phyloP scores from a whole-genome alignment of 2,329 filamentous ascomycete species.

The Hymenoscyphus albidus region DNA sequence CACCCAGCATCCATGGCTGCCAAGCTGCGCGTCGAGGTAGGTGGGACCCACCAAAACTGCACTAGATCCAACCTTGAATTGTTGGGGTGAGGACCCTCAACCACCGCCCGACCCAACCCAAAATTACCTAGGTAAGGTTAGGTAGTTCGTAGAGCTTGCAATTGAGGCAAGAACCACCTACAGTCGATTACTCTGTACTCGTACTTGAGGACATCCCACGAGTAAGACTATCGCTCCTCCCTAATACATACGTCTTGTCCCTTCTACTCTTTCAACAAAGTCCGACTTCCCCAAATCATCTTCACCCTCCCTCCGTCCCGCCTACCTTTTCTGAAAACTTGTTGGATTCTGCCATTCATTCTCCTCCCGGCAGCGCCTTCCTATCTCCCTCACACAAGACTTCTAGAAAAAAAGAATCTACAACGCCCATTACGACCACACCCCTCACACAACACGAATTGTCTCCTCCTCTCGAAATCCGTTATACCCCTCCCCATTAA shows the following conservation, averaged over 20 bases:
- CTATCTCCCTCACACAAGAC: conserved; percentile 1
- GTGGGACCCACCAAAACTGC: conserved; percentile 1
- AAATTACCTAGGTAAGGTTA: too few relatives aligned
- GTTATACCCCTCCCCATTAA: conserved; percentile 15
- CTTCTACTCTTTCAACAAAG: not conserved
- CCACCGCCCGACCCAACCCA: not conserved
- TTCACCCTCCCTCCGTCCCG: not conserved
- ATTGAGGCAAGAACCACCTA: not conserved
- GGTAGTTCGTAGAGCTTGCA: not conserved
- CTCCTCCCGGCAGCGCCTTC: not conserved
- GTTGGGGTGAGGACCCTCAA: conserved; percentile 1
- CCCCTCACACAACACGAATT: not conserved
- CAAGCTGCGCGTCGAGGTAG: not conserved
- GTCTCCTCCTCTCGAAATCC: not conserved
- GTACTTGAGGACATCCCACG: not conserved
- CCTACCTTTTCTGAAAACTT: not conserved
- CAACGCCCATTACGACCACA: not conserved
- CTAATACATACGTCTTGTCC: not conserved
- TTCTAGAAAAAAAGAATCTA: not conserved
- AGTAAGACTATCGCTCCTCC: not conserved
- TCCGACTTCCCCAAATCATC: not conserved
- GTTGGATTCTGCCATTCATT: conserved; percentile 1
- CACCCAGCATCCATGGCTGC: not conserved
- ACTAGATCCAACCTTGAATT: not conserved
- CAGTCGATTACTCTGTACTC: too few relatives aligned